Percentiles rank a stretch among this genome's conserved stretches.
Evolutionary conservation across 2,329 filamentous ascomycete species (phyloP).

Genomic region (Fusarium sp.): DNA sequence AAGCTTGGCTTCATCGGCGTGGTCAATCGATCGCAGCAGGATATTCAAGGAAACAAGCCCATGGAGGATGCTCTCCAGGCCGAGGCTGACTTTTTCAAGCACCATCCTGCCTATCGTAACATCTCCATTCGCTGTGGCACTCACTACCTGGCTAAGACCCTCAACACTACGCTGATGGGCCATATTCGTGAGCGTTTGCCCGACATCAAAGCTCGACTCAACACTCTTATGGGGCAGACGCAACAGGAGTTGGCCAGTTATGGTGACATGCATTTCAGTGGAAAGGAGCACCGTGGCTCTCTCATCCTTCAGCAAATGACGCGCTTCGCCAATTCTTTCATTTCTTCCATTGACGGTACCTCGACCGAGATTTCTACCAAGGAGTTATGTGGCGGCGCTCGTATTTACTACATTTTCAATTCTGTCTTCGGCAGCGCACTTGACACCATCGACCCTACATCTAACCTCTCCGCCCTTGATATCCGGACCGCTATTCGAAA

Average conservation of each 20-base stretch:
- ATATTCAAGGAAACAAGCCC: slow-evolving; percentile 96
- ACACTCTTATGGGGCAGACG: slow-evolving; percentile 99
- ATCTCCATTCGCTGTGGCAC: slow-evolving; percentile 94
- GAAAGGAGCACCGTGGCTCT: slow-evolving; percentile 94
- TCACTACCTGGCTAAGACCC: slow-evolving; percentile 89
- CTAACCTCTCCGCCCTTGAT: slow-evolving; percentile 91
- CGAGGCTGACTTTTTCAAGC: slow-evolving; percentile 94
- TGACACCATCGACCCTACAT: slow-evolving; percentile 94
- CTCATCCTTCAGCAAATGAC: slow-evolving; percentile 98
- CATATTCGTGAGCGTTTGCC: slow-evolving; percentile 96
- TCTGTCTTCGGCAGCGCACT: slow-evolving; percentile 97
- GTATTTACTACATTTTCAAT: slow-evolving; percentile 99
- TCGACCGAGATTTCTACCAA: slow-evolving; percentile 99
- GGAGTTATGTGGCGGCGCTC: slow-evolving; percentile 90
- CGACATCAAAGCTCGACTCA: slow-evolving; percentile 96
- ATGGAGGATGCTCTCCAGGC: slow-evolving; percentile 89
- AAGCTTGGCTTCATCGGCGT: slow-evolving; percentile 98
- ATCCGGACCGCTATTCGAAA: slow-evolving; percentile 98
- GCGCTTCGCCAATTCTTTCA: slow-evolving; percentile 95
- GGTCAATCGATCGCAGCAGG: slow-evolving; percentile 96
- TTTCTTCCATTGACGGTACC: slow-evolving; percentile 97
- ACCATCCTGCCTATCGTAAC: slow-evolving; percentile 96
- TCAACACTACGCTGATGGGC: slow-evolving; percentile 94
- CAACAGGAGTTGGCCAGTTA: slow-evolving; percentile 98
- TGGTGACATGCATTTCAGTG: slow-evolving; percentile 96